phyloP scores from a whole-genome alignment of 1,284 basidiomycete genomes.

The Tausonia pullulans region DNA sequence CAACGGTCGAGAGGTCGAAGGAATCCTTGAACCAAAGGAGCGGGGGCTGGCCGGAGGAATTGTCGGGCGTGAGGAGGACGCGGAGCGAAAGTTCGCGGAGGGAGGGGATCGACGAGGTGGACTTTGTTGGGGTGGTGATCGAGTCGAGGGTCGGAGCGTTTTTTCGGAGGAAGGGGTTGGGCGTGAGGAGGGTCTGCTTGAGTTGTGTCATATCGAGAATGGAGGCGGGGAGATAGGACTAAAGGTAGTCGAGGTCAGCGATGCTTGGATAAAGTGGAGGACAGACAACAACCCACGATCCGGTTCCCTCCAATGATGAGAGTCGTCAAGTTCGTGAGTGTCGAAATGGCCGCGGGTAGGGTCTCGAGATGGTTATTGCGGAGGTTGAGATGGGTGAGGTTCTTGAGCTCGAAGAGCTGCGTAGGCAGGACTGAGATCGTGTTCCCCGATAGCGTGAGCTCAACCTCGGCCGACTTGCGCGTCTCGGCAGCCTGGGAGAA shows the following conservation, averaged over 20 bases:
- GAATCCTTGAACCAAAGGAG: neutral
- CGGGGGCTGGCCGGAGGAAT: neutral
- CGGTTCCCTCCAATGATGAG: conserved; percentile 33
- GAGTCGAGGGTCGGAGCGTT: conserved; percentile 14
- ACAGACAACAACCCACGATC: conserved; percentile 24
- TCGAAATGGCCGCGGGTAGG: conserved; percentile 33
- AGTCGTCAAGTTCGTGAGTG: conserved; percentile 28
- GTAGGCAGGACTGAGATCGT: neutral
- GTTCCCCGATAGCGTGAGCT: neutral
- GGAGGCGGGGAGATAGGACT: conserved; percentile 31
- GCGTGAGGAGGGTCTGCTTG: conserved; percentile 10
- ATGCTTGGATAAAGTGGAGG: neutral
- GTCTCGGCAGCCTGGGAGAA: too few relatives aligned
- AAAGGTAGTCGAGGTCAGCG: neutral
- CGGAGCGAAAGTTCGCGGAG: conserved; percentile 1
- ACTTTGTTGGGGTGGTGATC: neutral
- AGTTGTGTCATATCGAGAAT: conserved; percentile 27
- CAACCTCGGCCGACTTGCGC: neutral
- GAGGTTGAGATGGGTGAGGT: neutral
- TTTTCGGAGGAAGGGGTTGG: conserved; percentile 12
- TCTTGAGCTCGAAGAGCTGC: conserved; percentile 3
- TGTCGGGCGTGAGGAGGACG: neutral
- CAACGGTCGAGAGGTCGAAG: neutral
- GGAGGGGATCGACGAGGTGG: neutral
- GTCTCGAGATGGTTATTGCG: conserved; percentile 26